Evolutionary conservation across 225 moss, liverwort and hornwort species (phyloP).

Genomic region (Antitrichia curtipendula): DNA sequence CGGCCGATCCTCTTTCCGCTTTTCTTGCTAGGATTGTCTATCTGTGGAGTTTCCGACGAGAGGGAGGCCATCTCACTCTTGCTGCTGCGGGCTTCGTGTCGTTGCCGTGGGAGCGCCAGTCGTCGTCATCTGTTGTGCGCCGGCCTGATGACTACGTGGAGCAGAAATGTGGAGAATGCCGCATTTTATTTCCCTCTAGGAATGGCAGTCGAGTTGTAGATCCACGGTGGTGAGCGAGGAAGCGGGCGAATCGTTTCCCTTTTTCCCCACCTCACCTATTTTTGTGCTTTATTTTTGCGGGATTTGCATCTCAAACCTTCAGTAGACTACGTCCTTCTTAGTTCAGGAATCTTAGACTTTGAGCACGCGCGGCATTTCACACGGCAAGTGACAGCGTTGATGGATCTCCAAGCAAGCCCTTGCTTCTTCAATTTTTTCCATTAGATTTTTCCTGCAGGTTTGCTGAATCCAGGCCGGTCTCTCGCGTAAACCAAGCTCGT

Average conservation of each 20-base stretch:
- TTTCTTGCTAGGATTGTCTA: background rate
- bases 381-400: background rate
- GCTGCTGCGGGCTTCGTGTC: background rate
- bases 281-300: background rate
- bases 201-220: background rate
- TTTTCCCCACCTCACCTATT: background rate
- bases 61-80: background rate
- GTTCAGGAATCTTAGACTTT: background rate
- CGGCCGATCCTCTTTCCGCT: background rate
- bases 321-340: too few relatives aligned
- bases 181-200: background rate
- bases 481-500: background rate
- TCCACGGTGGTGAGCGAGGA: background rate
- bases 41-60: background rate
- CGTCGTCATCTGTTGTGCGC: background rate
- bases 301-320: background rate
- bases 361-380: background rate
- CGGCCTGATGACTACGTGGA: background rate
- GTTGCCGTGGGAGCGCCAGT: background rate
- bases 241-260: background rate
- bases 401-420: background rate
- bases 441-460: background rate
- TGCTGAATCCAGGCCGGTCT: background rate
- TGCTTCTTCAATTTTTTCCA: background rate
- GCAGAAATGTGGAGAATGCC: background rate